Conservation (phyloP, 192 early-diverging fungal species). For the Backusella sp. region DNA sequence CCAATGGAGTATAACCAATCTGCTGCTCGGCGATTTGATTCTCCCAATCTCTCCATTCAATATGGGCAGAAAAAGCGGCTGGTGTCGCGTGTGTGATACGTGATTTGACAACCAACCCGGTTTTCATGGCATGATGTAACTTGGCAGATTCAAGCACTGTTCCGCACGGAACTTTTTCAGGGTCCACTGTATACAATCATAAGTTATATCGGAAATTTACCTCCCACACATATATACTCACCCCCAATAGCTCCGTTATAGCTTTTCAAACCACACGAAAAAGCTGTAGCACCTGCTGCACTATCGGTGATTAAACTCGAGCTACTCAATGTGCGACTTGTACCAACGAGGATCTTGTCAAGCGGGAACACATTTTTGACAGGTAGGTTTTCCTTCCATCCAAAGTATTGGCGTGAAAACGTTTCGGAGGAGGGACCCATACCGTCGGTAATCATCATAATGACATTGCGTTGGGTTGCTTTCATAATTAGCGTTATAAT, state of each 20-base stretch:
- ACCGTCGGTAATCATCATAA: slow-evolving; percentile 93
- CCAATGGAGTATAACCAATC: slow-evolving; percentile 86
- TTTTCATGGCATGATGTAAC: slow-evolving; percentile 63
- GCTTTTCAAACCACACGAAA: slow-evolving; percentile 83
- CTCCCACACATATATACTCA: not conserved
- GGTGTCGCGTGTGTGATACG: slow-evolving; percentile 94
- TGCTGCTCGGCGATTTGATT: slow-evolving; percentile 87
- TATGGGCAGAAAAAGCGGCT: slow-evolving; percentile 81
- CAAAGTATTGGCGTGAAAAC: slow-evolving; percentile 79
- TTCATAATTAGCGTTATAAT: not conserved
- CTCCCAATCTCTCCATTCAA: slow-evolving; percentile 73
- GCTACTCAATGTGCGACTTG: slow-evolving; percentile 82
- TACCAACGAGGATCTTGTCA: slow-evolving; percentile 76
- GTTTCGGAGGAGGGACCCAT: slow-evolving; percentile 95
- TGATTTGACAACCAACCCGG: slow-evolving; percentile 93
- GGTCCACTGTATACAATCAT: slow-evolving; percentile 45
- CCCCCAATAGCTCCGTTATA: slow-evolving; percentile 95
- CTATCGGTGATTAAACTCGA: slow-evolving; percentile 88
- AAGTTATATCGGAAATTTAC: not conserved
- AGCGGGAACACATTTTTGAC: slow-evolving; percentile 52
- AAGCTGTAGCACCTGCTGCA: slow-evolving; percentile 97
- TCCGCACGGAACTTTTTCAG: slow-evolving; percentile 72
- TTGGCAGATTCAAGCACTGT: slow-evolving; percentile 95
- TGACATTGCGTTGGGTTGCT: slow-evolving; percentile 44
- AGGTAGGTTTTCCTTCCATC: slow-evolving; percentile 55